phyloP scores from a whole-genome alignment of 2,329 filamentous ascomycete species.

The Nigrograna mackinnonii region DNA sequence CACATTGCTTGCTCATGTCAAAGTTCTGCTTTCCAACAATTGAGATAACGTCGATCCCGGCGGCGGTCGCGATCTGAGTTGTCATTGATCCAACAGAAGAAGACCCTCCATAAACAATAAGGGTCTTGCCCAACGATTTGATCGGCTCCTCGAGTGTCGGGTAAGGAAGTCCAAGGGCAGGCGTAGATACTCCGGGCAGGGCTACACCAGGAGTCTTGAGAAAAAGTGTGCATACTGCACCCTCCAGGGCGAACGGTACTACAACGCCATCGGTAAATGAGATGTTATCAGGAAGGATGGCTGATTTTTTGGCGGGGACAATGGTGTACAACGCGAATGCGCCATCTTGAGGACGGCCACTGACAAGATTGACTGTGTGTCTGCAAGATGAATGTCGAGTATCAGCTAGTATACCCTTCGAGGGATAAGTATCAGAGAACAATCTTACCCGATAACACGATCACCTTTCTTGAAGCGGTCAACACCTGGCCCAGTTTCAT shows the following conservation, averaged over 20 bases:
- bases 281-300: conserved; percentile 44
- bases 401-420: neutral
- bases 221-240: conserved; percentile 44
- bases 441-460: conserved; percentile 42
- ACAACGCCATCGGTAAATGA: conserved; percentile 44
- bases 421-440: neutral
- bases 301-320: conserved; percentile 38
- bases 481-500: conserved; percentile 46
- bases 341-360: conserved; percentile 20
- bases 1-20: conserved; percentile 18
- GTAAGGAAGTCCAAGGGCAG: conserved; percentile 41
- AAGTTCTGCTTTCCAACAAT: conserved; percentile 36
- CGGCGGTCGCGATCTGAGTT: conserved; percentile 44
- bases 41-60: conserved; percentile 43
- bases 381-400: conserved; percentile 7
- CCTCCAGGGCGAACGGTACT: conserved; percentile 46
- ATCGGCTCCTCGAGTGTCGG: conserved; percentile 35
- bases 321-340: conserved; percentile 34
- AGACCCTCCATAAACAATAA: conserved; percentile 55
- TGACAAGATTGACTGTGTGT: conserved; percentile 23
- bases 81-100: conserved; percentile 42
- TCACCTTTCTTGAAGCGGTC: conserved; percentile 43
- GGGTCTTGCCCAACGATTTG: conserved; percentile 30
- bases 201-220: conserved; percentile 30
- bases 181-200: conserved; percentile 21